Percentiles rank a stretch among this genome's conserved stretches.
phyloP scores from a whole-genome alignment of 129 eudicot genomes.

The Helichrysum umbraculigerum region DNA sequence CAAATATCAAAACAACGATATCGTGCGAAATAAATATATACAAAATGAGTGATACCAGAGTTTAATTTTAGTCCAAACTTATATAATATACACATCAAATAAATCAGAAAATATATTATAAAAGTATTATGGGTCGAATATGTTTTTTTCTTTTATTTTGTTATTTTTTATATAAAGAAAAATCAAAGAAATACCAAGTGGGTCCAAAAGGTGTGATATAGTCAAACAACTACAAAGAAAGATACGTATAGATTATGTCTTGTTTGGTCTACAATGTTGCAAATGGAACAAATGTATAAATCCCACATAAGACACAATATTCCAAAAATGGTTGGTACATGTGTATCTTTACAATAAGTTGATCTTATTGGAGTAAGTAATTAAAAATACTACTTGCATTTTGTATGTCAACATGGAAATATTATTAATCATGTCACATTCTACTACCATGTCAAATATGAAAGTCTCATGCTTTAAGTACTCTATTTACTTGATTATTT shows the following conservation, averaged over 20 bases:
- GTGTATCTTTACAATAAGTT: conserved; percentile 29
- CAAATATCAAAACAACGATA: too few relatives aligned
- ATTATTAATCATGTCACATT: conserved; percentile 11
- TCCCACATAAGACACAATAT: conserved; percentile 32
- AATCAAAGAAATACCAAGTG: not conserved
- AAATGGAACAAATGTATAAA: conserved; percentile 33
- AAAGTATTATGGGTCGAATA: too few relatives aligned
- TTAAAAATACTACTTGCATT: conserved; percentile 3
- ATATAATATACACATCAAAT: too few relatives aligned
- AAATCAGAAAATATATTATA: too few relatives aligned
- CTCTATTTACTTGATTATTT: not conserved
- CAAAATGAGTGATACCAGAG: too few relatives aligned
- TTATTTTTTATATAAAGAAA: not conserved
- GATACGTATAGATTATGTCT: conserved; percentile 8
- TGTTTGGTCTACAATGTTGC: conserved; percentile 32
- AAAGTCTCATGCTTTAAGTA: not conserved
- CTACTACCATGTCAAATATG: not conserved
- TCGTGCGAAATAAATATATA: too few relatives aligned
- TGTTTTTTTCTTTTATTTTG: too few relatives aligned
- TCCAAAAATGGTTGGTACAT: conserved; percentile 34
- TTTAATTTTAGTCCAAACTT: too few relatives aligned
- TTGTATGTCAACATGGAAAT: conserved; percentile 8
- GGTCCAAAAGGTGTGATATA: conserved; percentile 16
- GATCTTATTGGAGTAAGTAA: conserved; percentile 8
- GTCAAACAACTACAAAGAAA: conserved; percentile 28